These are phyloP conservation scores for Backusella liffmaniae DNA, from an alignment of 192 early-diverging fungal genomes.

Conservation along the genomic window DNA sequence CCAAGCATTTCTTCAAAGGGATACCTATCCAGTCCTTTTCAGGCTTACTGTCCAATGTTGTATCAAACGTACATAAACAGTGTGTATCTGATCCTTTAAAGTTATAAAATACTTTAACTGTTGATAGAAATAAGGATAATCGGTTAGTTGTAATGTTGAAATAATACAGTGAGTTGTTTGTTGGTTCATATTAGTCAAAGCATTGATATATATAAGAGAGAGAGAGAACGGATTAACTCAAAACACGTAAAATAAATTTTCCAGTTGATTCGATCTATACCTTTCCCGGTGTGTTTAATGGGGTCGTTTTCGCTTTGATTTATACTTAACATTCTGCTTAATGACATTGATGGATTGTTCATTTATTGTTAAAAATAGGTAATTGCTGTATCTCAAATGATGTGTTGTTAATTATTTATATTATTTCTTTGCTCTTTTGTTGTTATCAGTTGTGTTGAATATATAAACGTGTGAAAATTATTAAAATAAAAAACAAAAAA, in stretches of 20 bases:
- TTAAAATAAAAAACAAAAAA: background rate
- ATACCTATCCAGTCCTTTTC: background rate
- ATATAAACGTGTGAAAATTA: constrained; percentile 7
- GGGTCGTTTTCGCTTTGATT: background rate
- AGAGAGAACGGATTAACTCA: background rate
- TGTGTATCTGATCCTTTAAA: constrained; percentile 13
- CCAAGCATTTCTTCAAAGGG: constrained; percentile 7
- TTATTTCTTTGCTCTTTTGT: background rate
- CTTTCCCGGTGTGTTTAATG: background rate
- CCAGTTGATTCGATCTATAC: background rate
- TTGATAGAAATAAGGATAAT: background rate
- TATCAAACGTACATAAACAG: constrained; percentile 13
- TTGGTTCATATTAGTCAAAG: background rate
- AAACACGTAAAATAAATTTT: background rate
- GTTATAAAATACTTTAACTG: constrained; percentile 10
- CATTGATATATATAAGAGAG: background rate
- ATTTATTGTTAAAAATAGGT: background rate
- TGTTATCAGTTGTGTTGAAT: background rate
- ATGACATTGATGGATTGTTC: background rate
- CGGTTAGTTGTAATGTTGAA: background rate
- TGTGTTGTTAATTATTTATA: background rate
- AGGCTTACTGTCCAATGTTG: background rate
- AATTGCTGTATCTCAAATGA: background rate
- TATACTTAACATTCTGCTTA: constrained; percentile 1
- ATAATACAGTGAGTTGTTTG: background rate